Evolutionary conservation across 768 basidiomycete genomes (phyloP).

Genomic region (Russula dissimulans): DNA sequence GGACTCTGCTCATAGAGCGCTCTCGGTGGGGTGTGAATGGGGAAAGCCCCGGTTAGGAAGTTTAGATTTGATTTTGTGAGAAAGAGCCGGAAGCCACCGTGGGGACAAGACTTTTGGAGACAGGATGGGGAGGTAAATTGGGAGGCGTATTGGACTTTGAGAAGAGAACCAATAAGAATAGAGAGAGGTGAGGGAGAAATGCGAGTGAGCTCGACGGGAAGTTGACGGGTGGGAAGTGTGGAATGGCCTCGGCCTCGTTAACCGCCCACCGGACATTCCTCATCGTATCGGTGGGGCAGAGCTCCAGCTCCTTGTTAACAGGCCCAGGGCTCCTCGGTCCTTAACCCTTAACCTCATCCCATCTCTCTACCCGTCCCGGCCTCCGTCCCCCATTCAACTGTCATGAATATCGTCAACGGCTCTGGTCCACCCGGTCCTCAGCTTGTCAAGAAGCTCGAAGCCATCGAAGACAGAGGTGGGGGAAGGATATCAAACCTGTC

Average conservation of each 20-base stretch:
- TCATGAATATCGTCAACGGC: slow-evolving; percentile 20
- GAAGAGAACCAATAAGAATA: background rate
- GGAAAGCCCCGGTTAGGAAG: background rate
- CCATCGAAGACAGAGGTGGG: slow-evolving; percentile 33
- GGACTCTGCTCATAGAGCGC: background rate
- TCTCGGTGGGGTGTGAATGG: background rate
- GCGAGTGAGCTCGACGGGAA: background rate
- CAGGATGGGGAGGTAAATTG: too few relatives aligned
- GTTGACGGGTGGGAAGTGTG: too few relatives aligned
- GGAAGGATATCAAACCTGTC: slow-evolving; percentile 57
- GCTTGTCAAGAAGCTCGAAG: slow-evolving; percentile 54
- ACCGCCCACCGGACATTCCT: too few relatives aligned
- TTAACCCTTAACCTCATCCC: slow-evolving; percentile 13
- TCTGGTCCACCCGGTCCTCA: slow-evolving; percentile 1
- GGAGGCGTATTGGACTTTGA: background rate
- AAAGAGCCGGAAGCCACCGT: background rate
- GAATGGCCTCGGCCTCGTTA: too few relatives aligned
- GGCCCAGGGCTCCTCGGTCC: background rate
- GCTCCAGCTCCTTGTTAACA: too few relatives aligned
- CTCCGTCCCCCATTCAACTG: background rate
- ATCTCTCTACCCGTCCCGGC: background rate
- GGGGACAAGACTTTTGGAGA: background rate
- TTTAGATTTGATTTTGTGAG: background rate
- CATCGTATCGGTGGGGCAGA: too few relatives aligned
- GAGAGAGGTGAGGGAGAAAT: background rate